Percentiles rank a stretch among this genome's conserved stretches.
phyloP scores from a whole-genome alignment of 345 rosid genomes.

The Litchi chinensis region DNA sequence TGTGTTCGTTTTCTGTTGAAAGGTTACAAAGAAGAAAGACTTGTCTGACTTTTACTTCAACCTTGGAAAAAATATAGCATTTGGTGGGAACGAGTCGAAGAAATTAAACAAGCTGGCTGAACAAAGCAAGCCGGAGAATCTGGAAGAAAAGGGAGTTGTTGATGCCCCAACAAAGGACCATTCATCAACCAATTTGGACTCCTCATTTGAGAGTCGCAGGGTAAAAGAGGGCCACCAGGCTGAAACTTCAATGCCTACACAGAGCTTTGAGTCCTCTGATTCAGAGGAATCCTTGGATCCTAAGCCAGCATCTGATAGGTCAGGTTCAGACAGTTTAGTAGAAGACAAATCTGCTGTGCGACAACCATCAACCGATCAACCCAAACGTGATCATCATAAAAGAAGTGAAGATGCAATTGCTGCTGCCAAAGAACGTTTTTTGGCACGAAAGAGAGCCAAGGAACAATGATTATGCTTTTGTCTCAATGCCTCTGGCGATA shows the following conservation, averaged over 20 bases:
- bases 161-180: slow-evolving; percentile 25
- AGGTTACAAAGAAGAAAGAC: slow-evolving; percentile 92
- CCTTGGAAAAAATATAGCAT: slow-evolving; percentile 79
- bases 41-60: slow-evolving; percentile 85
- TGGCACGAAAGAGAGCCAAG: slow-evolving; percentile 80
- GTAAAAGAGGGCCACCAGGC: slow-evolving; percentile 26
- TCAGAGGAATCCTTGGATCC: not conserved
- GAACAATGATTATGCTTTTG: slow-evolving; percentile 24
- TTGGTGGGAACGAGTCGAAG: slow-evolving; percentile 57
- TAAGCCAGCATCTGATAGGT: slow-evolving; percentile 25
- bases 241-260: slow-evolving; percentile 32
- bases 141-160: slow-evolving; percentile 28
- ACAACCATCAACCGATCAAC: slow-evolving; percentile 41
- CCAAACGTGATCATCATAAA: slow-evolving; percentile 58
- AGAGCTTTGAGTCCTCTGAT: slow-evolving; percentile 38
- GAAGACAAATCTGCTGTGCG: slow-evolving; percentile 33
- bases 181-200: slow-evolving; percentile 24
- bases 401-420: slow-evolving; percentile 64
- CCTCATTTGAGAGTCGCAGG: slow-evolving; percentile 24
- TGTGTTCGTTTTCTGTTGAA: slow-evolving; percentile 23
- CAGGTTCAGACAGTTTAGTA: slow-evolving; percentile 26
- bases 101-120: slow-evolving; percentile 50
- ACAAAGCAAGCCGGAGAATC: slow-evolving; percentile 39
- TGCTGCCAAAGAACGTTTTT: slow-evolving; percentile 77
- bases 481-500: not conserved